These are phyloP conservation scores for Diaporthe humulicola DNA, from an alignment of 2,329 filamentous ascomycete species.

Conservation along the genomic window DNA sequence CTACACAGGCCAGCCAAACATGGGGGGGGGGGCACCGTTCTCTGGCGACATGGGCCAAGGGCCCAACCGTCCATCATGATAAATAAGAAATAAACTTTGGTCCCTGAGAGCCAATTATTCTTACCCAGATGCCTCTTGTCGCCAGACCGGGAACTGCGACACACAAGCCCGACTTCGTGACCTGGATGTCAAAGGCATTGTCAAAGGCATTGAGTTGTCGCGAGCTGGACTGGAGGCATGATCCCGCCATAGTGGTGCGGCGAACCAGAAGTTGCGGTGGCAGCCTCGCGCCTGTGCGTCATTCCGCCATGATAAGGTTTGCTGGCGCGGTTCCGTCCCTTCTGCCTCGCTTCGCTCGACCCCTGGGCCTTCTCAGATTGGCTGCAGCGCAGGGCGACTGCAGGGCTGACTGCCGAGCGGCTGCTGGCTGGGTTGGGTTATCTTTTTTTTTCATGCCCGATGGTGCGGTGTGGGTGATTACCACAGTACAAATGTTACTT, in stretches of 20 bases:
- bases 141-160: not conserved
- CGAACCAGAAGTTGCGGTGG: not conserved
- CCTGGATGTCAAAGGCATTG: not conserved
- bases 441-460: not conserved
- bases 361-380: not conserved
- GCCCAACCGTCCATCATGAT: not conserved
- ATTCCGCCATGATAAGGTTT: slow-evolving; percentile 24
- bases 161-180: not conserved
- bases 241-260: slow-evolving; percentile 27
- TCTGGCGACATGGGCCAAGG: not conserved
- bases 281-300: slow-evolving; percentile 29
- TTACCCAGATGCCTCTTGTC: too few species aligned
- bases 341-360: not conserved
- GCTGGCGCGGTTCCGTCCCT: not conserved
- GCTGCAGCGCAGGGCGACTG: not conserved
- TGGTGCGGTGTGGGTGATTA: not conserved
- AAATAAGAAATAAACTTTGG: not conserved
- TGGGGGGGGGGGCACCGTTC: not conserved
- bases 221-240: slow-evolving; percentile 17
- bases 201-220: slow-evolving; percentile 31
- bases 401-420: slow-evolving; percentile 18
- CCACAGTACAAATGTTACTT: not conserved
- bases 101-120: not conserved
- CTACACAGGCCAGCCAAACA: not conserved
- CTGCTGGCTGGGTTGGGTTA: not conserved